A percentile compares a stretch with the other conserved stretches of the same genome.
These are phyloP conservation scores for Trichodelitschia bisporula DNA, from an alignment of 495 filamentous ascomycete genomes.

Conservation along the genomic window DNA sequence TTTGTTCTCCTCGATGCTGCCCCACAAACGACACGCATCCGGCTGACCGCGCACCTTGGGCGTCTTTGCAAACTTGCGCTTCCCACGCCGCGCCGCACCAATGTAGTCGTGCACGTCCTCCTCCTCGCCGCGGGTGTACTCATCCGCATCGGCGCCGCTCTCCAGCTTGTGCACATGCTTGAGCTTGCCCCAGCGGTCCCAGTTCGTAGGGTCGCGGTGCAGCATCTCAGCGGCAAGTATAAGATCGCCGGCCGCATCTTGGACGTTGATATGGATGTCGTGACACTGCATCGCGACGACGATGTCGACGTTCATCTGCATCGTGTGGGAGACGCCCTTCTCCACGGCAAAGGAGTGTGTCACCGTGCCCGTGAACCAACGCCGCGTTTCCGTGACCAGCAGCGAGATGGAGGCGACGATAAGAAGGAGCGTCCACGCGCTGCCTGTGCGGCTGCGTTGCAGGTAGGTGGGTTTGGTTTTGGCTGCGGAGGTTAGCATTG, in stretches of 20 bases:
- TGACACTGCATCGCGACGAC: conserved; percentile 78
- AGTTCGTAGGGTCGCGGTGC: conserved; percentile 49
- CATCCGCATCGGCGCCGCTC: conserved; percentile 11
- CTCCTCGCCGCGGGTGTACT: conserved; percentile 15
- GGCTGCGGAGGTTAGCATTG: conserved; percentile 24
- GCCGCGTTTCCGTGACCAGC: conserved; percentile 45
- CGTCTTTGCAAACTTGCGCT: conserved; percentile 46
- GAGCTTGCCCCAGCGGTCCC: conserved; percentile 45
- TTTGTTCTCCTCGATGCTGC: conserved; percentile 76
- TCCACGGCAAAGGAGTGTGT: conserved; percentile 83
- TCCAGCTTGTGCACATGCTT: conserved; percentile 40
- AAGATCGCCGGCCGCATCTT: conserved; percentile 80
- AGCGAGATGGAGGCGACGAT: conserved; percentile 45
- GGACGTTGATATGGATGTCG: conserved; percentile 84
- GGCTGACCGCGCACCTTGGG: conserved; percentile 31
- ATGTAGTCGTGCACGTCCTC: conserved; percentile 55
- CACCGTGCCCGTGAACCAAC: conserved; percentile 66
- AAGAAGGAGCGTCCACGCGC: conserved; percentile 80
- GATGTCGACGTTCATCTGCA: conserved; percentile 91
- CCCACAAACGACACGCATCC: conserved; percentile 65
- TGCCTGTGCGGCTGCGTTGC: conserved; percentile 54
- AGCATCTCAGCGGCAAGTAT: conserved; percentile 63
- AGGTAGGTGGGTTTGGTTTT: conserved; percentile 93
- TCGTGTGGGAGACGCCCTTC: conserved; percentile 60
- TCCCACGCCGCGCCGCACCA: conserved; percentile 25